A percentile compares a stretch with the other conserved stretches of the same genome.
These are phyloP conservation scores for Fusarium begoniae DNA, from an alignment of 2,329 filamentous ascomycete genomes.

Conservation along the genomic window DNA sequence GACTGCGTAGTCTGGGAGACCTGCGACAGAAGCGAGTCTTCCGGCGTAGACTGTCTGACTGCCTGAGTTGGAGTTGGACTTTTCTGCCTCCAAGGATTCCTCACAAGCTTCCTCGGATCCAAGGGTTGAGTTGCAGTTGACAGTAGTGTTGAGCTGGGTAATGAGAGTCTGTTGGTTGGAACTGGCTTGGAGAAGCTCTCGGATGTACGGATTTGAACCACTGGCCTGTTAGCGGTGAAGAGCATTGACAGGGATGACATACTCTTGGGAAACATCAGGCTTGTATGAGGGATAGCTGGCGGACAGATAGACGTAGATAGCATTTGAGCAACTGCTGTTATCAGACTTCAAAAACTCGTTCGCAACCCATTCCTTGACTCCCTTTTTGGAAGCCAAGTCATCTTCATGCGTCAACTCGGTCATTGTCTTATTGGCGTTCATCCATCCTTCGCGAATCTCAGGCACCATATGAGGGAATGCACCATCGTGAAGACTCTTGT, in stretches of 20 bases:
- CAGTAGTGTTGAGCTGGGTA: neutral
- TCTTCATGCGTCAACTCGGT: neutral
- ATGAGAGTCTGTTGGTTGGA: neutral
- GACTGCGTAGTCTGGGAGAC: slow-evolving; percentile 16
- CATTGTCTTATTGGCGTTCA: neutral
- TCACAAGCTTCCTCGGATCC: slow-evolving; percentile 5
- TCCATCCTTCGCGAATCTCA: neutral
- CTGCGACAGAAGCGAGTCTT: slow-evolving; percentile 13
- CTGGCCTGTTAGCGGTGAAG: neutral
- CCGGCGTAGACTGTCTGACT: neutral
- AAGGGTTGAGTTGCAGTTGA: slow-evolving; percentile 12
- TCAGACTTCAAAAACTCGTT: neutral
- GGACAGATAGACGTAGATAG: slow-evolving; percentile 3
- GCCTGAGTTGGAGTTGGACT: rapidly evolving
- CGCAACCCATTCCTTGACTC: neutral
- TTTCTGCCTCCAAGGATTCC: neutral
- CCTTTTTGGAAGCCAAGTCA: neutral
- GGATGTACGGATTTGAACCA: slow-evolving; percentile 5
- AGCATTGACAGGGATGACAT: rapidly evolving
- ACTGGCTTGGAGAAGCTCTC: rapidly evolving
- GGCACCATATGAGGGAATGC: slow-evolving; percentile 10
- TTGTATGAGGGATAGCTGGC: neutral
- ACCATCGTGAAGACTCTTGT: neutral
- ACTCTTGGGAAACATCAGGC: slow-evolving; percentile 18
- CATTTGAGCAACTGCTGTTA: neutral